Conservation (phyloP, 345 rosid genomes). For the Citrus sp. region DNA sequence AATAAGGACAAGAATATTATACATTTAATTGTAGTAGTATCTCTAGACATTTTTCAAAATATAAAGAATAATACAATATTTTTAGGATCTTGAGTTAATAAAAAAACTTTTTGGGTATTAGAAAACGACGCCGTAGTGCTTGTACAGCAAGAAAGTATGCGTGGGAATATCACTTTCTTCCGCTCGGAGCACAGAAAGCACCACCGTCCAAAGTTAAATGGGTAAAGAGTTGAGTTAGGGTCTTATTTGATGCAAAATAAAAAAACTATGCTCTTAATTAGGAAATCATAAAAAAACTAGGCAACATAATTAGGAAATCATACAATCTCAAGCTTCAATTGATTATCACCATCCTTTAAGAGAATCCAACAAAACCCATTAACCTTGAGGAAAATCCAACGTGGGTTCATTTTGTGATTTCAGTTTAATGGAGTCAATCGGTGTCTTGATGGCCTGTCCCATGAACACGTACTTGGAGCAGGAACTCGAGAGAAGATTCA, state of each 20-base stretch:
- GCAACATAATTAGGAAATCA: no score
- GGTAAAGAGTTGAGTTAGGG: no score
- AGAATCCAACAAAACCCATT: neutral
- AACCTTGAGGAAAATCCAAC: neutral
- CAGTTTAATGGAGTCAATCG: constrained; percentile 33
- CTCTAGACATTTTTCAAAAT: no score
- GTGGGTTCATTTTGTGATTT: neutral
- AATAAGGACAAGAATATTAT: no score
- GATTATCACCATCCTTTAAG: neutral
- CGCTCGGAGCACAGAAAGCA: neutral
- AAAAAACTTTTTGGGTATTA: neutral
- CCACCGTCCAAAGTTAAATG: no score
- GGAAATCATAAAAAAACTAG: no score
- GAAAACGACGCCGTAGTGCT: neutral
- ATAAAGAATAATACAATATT: no score
- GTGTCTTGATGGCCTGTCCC: constrained; percentile 52
- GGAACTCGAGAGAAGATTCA: constrained; percentile 45
- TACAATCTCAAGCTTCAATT: neutral
- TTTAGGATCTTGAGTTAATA: no score
- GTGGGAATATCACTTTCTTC: neutral
- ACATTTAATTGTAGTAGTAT: no score
- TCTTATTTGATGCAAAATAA: no score
- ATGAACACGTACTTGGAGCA: constrained; percentile 49
- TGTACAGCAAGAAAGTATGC: neutral
- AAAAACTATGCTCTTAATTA: no score